These are phyloP conservation scores for Vitis amurensis DNA, from an alignment of 164 flowering plant genomes.

Conservation along the genomic window DNA sequence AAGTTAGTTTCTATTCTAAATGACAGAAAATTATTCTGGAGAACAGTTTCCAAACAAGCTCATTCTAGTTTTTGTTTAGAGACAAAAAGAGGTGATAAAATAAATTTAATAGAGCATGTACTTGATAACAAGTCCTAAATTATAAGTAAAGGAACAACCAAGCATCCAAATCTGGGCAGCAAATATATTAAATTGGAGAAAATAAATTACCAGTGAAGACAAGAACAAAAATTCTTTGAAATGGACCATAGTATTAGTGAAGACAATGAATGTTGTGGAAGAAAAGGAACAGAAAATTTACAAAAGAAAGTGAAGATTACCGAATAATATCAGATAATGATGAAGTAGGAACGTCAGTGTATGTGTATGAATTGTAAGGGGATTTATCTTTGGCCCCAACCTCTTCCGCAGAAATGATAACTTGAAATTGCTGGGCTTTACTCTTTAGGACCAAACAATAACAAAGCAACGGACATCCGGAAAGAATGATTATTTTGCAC, in stretches of 20 bases:
- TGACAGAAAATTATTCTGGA: too few species aligned
- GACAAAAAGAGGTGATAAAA: too few species aligned
- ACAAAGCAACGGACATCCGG: background rate
- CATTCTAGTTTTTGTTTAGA: too few species aligned
- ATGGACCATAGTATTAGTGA: too few species aligned
- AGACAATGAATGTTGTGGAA: too few species aligned
- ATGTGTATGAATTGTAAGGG: slow-evolving; percentile 53
- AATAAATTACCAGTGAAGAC: background rate
- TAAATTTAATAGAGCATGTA: too few species aligned
- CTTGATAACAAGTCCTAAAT: too few species aligned
- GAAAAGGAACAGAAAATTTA: too few species aligned
- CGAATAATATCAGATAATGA: slow-evolving; percentile 55
- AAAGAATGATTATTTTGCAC: background rate
- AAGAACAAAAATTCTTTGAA: background rate
- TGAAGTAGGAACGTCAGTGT: slow-evolving; percentile 42
- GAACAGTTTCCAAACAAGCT: too few species aligned
- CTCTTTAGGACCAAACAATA: slow-evolving; percentile 15
- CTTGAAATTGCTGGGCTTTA: slow-evolving; percentile 33
- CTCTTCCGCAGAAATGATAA: slow-evolving; percentile 56
- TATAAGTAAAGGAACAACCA: too few species aligned
- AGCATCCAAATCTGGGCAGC: too few species aligned
- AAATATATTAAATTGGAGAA: background rate
- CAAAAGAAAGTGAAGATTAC: slow-evolving; percentile 27
- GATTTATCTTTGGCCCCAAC: slow-evolving; percentile 60
- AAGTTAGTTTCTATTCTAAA: too few species aligned